A percentile compares a stretch with the other conserved stretches of the same genome.
phyloP scores from a whole-genome alignment of 1,284 basidiomycete species.

The Puccinia brachypodii region DNA sequence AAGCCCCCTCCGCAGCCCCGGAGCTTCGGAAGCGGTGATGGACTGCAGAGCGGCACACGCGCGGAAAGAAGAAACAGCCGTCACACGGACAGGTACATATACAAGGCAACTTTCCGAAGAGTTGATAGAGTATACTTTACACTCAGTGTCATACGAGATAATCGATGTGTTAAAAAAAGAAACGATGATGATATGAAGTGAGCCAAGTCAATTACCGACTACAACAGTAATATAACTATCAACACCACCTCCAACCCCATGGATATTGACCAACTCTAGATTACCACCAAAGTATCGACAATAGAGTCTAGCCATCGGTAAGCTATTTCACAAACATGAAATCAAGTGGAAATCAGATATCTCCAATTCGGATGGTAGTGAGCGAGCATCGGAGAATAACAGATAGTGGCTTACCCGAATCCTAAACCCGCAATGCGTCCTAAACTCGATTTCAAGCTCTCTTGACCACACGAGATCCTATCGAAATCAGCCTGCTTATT shows the following conservation, averaged over 20 bases:
- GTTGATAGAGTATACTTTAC: not conserved
- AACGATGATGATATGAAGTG: not conserved
- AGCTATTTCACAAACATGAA: too few species aligned
- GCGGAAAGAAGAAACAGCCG: too few species aligned
- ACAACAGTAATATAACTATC: conserved; percentile 26
- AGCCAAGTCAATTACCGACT: not conserved
- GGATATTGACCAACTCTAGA: conserved; percentile 40
- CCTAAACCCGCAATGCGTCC: conserved; percentile 41
- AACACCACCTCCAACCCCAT: conserved; percentile 37
- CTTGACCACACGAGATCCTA: conserved; percentile 9
- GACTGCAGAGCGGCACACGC: too few species aligned
- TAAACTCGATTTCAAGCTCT: conserved; percentile 23
- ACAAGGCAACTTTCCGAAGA: not conserved
- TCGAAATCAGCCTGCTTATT: conserved; percentile 11
- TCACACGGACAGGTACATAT: too few species aligned
- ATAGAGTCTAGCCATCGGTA: conserved; percentile 47
- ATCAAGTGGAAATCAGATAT: not conserved
- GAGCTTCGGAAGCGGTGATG: too few species aligned
- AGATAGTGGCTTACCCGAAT: conserved; percentile 22
- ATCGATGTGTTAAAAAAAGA: not conserved
- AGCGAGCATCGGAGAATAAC: not conserved
- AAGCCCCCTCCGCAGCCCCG: too few species aligned
- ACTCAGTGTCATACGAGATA: not conserved
- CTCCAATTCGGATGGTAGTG: not conserved
- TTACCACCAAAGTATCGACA: conserved; percentile 46